These are phyloP conservation scores for Hypsizygus marmoreus DNA, from an alignment of 768 basidiomycete species.

Conservation along the genomic window DNA sequence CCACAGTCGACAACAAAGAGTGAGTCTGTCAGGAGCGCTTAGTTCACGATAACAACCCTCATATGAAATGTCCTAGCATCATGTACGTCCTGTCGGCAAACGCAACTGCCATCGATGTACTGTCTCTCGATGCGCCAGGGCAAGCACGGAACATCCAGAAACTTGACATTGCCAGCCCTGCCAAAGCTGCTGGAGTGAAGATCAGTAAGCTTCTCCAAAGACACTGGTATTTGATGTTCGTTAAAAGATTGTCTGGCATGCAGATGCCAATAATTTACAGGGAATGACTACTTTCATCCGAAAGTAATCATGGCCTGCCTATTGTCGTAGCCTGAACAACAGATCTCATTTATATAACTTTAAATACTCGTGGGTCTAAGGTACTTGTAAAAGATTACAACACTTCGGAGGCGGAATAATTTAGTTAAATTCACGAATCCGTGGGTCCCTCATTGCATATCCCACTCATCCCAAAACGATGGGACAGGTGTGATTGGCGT, in stretches of 20 bases:
- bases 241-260: background rate
- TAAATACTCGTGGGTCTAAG: no score
- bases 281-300: constrained; percentile 36
- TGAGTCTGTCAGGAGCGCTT: no score
- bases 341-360: no score
- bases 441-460: constrained; percentile 44
- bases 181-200: constrained; percentile 31
- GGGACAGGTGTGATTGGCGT: constrained; percentile 33
- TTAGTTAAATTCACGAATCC: no score
- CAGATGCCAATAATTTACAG: constrained; percentile 35
- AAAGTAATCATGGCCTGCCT: no score
- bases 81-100: constrained; percentile 41
- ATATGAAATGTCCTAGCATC: constrained; percentile 36
- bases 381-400: no score
- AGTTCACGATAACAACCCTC: no score
- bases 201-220: constrained; percentile 30
- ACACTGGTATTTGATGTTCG: background rate
- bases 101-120: constrained; percentile 39
- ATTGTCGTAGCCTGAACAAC: no score
- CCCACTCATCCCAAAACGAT: constrained; percentile 75
- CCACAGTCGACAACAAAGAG: constrained; percentile 38
- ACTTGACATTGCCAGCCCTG: constrained; percentile 32
- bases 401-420: no score
- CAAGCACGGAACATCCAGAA: constrained; percentile 30
- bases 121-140: constrained; percentile 40